phyloP scores from a whole-genome alignment of 2,329 filamentous ascomycete species.

The Lecanicillium sp. region DNA sequence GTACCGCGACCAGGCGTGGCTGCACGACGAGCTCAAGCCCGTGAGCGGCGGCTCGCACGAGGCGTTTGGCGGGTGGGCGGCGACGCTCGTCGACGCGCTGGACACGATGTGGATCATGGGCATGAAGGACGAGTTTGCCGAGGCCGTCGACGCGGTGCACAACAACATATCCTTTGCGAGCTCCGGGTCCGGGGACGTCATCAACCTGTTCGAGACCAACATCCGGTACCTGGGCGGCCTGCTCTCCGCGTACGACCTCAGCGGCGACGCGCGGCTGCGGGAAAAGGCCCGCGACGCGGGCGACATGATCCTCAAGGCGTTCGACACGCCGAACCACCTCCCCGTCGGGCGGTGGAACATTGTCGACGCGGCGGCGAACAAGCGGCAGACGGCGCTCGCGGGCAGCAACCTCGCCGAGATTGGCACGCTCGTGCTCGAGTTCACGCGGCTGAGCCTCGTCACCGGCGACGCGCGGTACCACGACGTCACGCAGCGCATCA shows the following conservation, averaged over 20 bases:
- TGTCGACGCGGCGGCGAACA: slow-evolving; percentile 21
- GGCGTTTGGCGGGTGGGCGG: slow-evolving; percentile 49
- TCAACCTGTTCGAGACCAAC: slow-evolving; percentile 50
- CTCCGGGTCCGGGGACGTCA: slow-evolving; percentile 30
- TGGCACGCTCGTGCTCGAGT: slow-evolving; percentile 64
- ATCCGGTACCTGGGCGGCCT: slow-evolving; percentile 50
- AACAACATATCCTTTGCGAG: slow-evolving; percentile 45
- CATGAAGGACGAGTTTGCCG: slow-evolving; percentile 48
- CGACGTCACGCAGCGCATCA: slow-evolving; percentile 66
- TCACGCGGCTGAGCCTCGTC: slow-evolving; percentile 64
- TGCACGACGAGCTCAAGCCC: slow-evolving; percentile 45
- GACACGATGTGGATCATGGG: slow-evolving; percentile 60
- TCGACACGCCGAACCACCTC: slow-evolving; percentile 47
- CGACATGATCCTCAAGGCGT: slow-evolving; percentile 46
- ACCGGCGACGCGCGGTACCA: slow-evolving; percentile 66
- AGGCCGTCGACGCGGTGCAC: slow-evolving; percentile 43
- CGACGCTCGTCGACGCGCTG: slow-evolving; percentile 54
- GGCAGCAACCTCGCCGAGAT: slow-evolving; percentile 50
- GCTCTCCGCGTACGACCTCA: slow-evolving; percentile 44
- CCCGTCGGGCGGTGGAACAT: slow-evolving; percentile 30
- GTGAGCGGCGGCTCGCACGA: slow-evolving; percentile 41
- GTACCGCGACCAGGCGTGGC: slow-evolving; percentile 48
- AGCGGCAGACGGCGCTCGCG: slow-evolving; percentile 16
- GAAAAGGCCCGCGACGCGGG: slow-evolving; percentile 45
- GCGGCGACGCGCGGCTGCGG: slow-evolving; percentile 36